Conservation (phyloP, 2,329 filamentous ascomycete species). For the Aspergillus ustus region DNA sequence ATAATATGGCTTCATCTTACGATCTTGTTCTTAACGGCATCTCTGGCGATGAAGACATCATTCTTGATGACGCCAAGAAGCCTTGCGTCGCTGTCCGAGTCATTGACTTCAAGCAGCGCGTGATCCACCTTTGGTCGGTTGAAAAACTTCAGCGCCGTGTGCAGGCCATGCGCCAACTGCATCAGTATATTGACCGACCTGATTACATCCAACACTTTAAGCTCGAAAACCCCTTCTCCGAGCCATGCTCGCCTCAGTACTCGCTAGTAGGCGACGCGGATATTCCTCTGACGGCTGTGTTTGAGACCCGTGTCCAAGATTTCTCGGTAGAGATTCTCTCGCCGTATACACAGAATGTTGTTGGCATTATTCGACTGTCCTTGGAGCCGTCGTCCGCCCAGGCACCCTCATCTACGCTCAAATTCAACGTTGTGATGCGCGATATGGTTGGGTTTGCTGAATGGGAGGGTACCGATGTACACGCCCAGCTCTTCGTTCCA, state of each 20-base stretch:
- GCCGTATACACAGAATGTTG: constrained; percentile 86
- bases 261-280: constrained; percentile 92
- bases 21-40: constrained; percentile 94
- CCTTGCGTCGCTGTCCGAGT: constrained; percentile 90
- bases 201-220: constrained; percentile 94
- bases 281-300: constrained; percentile 89
- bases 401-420: constrained; percentile 87
- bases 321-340: constrained; percentile 89
- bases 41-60: constrained; percentile 80
- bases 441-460: constrained; percentile 94
- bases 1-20: constrained; percentile 89
- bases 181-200: constrained; percentile 93
- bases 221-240: constrained; percentile 89
- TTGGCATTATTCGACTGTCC: constrained; percentile 88
- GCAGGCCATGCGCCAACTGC: constrained; percentile 91
- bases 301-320: constrained; percentile 92
- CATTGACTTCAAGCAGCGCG: constrained; percentile 83
- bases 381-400: constrained; percentile 92
- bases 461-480: constrained; percentile 91
- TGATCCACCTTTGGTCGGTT: constrained; percentile 92
- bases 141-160: constrained; percentile 89
- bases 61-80: constrained; percentile 79
- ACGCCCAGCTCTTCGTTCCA: constrained; percentile 95
- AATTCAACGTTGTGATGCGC: constrained; percentile 99
- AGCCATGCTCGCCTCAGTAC: constrained; percentile 88